Percentiles rank a stretch among this genome's conserved stretches.
Evolutionary conservation across 2,329 filamentous ascomycete genomes (phyloP).

Genomic region (Fusarium sp.): DNA sequence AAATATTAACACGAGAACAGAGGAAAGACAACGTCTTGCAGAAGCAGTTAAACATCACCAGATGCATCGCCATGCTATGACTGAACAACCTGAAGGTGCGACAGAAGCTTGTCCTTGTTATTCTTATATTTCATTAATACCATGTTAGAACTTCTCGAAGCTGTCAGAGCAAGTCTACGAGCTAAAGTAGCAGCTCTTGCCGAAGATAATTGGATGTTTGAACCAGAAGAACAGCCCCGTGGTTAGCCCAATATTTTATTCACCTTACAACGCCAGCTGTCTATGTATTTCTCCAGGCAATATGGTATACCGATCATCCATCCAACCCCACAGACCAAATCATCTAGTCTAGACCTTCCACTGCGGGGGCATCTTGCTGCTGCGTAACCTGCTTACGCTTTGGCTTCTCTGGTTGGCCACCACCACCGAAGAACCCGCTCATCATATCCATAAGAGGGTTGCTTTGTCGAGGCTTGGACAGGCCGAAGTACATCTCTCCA

Average conservation of each 20-base stretch:
- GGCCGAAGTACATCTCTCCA: slow-evolving; percentile 96
- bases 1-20: slow-evolving; percentile 51
- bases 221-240: slow-evolving; percentile 70
- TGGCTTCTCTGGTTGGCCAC: slow-evolving; percentile 49
- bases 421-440: slow-evolving; percentile 90
- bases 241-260: slow-evolving; percentile 45
- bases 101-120: not conserved
- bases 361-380: slow-evolving; percentile 62
- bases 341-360: slow-evolving; percentile 70
- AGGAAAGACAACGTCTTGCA: slow-evolving; percentile 69
- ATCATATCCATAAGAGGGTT: slow-evolving; percentile 99
- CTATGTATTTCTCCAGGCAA: slow-evolving; percentile 42
- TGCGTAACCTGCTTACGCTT: slow-evolving; percentile 59
- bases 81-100: slow-evolving; percentile 75
- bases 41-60: slow-evolving; percentile 73
- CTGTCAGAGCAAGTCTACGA: slow-evolving; percentile 76
- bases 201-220: slow-evolving; percentile 94
- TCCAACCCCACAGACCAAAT: slow-evolving; percentile 7
- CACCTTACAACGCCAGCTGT: slow-evolving; percentile 46
- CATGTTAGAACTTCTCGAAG: slow-evolving; percentile 73
- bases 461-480: slow-evolving; percentile 86
- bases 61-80: slow-evolving; percentile 64
- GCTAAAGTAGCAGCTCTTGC: slow-evolving; percentile 79
- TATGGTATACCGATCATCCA: slow-evolving; percentile 42
- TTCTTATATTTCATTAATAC: slow-evolving; percentile 21